Evolutionary conservation across 768 basidiomycete species (phyloP).

Genomic region (Kwoniella dejecticola): DNA sequence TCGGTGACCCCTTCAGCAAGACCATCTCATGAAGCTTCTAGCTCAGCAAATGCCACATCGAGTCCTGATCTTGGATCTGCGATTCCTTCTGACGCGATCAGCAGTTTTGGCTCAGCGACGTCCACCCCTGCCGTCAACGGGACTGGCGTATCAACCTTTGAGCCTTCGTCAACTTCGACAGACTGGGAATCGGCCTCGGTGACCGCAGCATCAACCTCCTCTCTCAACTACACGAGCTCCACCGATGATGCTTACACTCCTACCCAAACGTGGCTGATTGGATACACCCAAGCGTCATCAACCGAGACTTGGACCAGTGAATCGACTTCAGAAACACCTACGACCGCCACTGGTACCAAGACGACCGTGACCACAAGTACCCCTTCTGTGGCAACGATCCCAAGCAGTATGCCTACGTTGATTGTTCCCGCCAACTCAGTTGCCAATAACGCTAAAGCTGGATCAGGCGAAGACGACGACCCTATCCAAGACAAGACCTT

Average conservation of each 20-base stretch:
- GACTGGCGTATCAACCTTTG: constrained; percentile 24
- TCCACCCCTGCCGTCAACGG: constrained; percentile 29
- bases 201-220: constrained; percentile 10
- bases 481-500: constrained; percentile 43
- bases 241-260: constrained; percentile 39
- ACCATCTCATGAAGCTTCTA: background rate
- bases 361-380: constrained; percentile 25
- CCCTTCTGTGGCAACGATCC: constrained; percentile 49
- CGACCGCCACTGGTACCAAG: constrained; percentile 12
- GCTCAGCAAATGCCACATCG: background rate
- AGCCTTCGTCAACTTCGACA: constrained; percentile 14
- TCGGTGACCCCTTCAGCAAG: background rate
- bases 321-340: constrained; percentile 1
- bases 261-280: constrained; percentile 44
- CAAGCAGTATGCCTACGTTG: constrained; percentile 51
- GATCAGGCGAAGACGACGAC: constrained; percentile 31
- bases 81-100: constrained; percentile 4
- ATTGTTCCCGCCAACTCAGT: constrained; percentile 53
- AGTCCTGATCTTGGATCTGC: constrained; percentile 1
- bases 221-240: constrained; percentile 10
- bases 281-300: constrained; percentile 24
- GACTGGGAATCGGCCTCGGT: constrained; percentile 11
- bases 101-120: constrained; percentile 18
- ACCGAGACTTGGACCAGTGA: constrained; percentile 12
- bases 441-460: constrained; percentile 39